Base-by-base conservation (phyloP, 139 green algal species). In the Zygnema cylindricum region DNA sequence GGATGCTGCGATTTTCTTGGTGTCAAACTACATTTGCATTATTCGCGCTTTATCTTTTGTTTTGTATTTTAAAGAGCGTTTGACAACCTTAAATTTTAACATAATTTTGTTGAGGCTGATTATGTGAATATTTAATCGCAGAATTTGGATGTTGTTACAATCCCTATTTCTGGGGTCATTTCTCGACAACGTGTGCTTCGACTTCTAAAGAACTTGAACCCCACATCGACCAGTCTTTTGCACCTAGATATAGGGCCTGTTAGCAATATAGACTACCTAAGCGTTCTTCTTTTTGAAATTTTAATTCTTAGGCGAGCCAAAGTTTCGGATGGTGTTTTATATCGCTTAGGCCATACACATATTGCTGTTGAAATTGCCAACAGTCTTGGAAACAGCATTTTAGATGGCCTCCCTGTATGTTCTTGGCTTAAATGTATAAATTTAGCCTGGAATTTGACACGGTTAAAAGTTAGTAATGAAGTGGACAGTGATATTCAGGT, bases 361-460 rank as follows among this genome's bases (percentile, higher is more conserved):
- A 33, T 86, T 21, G 39, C 25, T 2, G 39, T 86, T 32, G 79
- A 86, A 55, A 2, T 86, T 32, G 79, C 79, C 40, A 86, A 86
- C 79, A 75, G 3, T 32, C 21, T 86, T 7, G 3, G 39, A 7
- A 76, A 86, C n/a, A 33, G 2, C n/a, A 55, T 86, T 55, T 2
- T 25, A 2, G 39, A 76, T 25, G 38, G 42, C 39, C 25, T 86
- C 55, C 38, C 79, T 3, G 1, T 76, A 30, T 76, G 39, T 33
- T 22, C 76, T 11, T 76, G 38, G 79, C 11, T 76, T 32, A 33
- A 2, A 2, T n/a, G 16, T 33, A 7, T 2, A 2, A 55, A 86
- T 30, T 2, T 86, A 55, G 1, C 39, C 35, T 86, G 79, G 79
- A 30, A 86, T 2, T 3, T 76, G 16, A 35, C 16, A 3, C 2